Conservation (phyloP, 1,284 basidiomycete species). For the Ustanciosporium gigantosporum region DNA sequence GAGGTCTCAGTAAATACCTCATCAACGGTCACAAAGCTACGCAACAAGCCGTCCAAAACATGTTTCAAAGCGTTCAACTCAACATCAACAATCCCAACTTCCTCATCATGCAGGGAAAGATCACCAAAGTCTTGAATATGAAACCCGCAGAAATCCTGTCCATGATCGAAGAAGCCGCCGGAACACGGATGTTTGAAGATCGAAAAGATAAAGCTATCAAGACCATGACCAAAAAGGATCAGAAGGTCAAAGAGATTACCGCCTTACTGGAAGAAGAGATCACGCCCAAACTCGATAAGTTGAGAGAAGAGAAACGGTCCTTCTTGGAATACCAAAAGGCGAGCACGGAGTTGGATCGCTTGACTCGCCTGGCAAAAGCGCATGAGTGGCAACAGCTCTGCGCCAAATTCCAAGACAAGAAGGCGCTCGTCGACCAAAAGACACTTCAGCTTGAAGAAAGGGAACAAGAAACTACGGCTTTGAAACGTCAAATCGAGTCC, state of each 20-base stretch:
- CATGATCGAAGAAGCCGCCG: constrained; percentile 98
- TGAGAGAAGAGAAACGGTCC: constrained; percentile 85
- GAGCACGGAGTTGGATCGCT: constrained; percentile 83
- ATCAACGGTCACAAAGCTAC: constrained; percentile 94
- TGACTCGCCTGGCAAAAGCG: constrained; percentile 80
- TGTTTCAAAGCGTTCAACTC: constrained; percentile 96
- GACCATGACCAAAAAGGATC: constrained; percentile 97
- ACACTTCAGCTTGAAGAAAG: constrained; percentile 56
- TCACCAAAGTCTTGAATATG: constrained; percentile 88
- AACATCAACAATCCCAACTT: constrained; percentile 99
- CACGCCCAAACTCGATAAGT: constrained; percentile 87
- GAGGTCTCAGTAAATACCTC: constrained; percentile 93
- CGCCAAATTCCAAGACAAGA: constrained; percentile 61
- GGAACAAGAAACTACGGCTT: constrained; percentile 59
- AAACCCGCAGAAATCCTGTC: constrained; percentile 94
- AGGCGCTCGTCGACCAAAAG: constrained; percentile 57
- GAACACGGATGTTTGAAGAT: constrained; percentile 99
- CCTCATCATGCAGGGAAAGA: constrained; percentile 93
- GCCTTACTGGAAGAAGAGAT: constrained; percentile 78
- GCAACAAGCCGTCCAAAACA: constrained; percentile 82
- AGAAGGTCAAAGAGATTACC: constrained; percentile 84
- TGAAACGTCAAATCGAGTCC: constrained; percentile 56
- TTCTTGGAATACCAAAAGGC: constrained; percentile 91
- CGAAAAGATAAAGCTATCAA: constrained; percentile 95
- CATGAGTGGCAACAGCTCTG: constrained; percentile 75